These are phyloP conservation scores for Stagonosporopsis cucurbitacearum DNA, from an alignment of 2,329 filamentous ascomycete genomes.

Conservation along the genomic window DNA sequence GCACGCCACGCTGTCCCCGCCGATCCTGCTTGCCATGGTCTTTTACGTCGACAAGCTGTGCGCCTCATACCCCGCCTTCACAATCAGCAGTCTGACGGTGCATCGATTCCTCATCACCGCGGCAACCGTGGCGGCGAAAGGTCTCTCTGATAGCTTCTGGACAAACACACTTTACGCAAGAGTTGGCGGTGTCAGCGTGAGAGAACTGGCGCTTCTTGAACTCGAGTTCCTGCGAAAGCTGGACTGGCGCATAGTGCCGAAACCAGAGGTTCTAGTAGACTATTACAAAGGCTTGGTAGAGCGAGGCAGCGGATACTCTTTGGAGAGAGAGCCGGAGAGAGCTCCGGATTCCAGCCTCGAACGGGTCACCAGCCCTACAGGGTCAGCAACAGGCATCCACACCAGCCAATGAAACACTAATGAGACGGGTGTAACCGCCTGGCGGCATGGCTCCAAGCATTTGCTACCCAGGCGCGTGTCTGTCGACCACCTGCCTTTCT, in stretches of 20 bases:
- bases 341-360: slow-evolving; percentile 19
- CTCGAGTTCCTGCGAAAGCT: slow-evolving; percentile 91
- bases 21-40: slow-evolving; percentile 96
- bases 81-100: slow-evolving; percentile 93
- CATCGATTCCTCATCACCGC: slow-evolving; percentile 97
- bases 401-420: slow-evolving; percentile 26
- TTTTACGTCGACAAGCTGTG: slow-evolving; percentile 98
- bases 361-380: slow-evolving; percentile 20
- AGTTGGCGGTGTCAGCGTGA: slow-evolving; percentile 88
- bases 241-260: slow-evolving; percentile 96
- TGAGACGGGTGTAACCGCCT: slow-evolving; percentile 4
- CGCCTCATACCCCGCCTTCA: slow-evolving; percentile 90
- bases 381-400: slow-evolving; percentile 31
- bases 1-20: slow-evolving; percentile 90
- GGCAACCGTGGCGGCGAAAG: slow-evolving; percentile 94
- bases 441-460: slow-evolving; percentile 5
- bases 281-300: slow-evolving; percentile 90
- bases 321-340: slow-evolving; percentile 47
- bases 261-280: slow-evolving; percentile 89
- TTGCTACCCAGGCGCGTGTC: not conserved
- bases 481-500: not conserved
- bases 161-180: slow-evolving; percentile 96
- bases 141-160: slow-evolving; percentile 96
- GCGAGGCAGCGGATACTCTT: slow-evolving; percentile 64
- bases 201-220: slow-evolving; percentile 88